Evolutionary conservation across 352 stramenopile genomes (phyloP).

Genomic region (Globisporangium abappressorium): DNA sequence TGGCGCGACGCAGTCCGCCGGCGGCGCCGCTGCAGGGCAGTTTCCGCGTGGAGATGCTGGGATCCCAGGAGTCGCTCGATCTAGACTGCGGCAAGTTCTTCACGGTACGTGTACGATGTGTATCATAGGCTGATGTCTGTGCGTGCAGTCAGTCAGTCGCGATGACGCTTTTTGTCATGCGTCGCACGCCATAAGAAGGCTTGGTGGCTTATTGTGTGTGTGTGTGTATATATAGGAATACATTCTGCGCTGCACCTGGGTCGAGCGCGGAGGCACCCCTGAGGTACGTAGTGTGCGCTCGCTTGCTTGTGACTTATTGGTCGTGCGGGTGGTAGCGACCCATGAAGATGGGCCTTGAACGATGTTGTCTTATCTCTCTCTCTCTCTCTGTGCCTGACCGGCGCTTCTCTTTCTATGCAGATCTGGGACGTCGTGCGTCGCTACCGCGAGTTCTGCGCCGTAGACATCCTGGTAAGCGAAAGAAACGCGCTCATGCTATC

Average conservation of each 20-base stretch:
- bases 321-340: background rate
- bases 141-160: background rate
- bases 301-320: background rate
- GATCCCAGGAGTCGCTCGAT: conserved; percentile 79
- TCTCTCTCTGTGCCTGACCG: background rate
- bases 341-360: background rate
- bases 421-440: conserved; percentile 81
- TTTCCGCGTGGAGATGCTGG: conserved; percentile 38
- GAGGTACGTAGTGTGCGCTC: conserved; percentile 27
- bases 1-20: conserved; percentile 7
- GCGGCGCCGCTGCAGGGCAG: conserved; percentile 12
- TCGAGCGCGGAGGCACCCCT: conserved; percentile 39
- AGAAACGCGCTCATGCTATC: background rate
- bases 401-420: conserved; percentile 22
- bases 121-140: background rate
- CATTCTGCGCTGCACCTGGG: conserved; percentile 78
- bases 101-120: conserved; percentile 36
- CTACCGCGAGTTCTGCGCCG: conserved; percentile 83
- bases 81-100: conserved; percentile 86
- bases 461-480: conserved; percentile 70
- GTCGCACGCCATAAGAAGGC: background rate
- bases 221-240: conserved; percentile 54
- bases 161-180: background rate
- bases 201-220: background rate
- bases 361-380: background rate